These are phyloP conservation scores for Trichoderma atroviride DNA, from an alignment of 2,329 filamentous ascomycete species.

Conservation along the genomic window DNA sequence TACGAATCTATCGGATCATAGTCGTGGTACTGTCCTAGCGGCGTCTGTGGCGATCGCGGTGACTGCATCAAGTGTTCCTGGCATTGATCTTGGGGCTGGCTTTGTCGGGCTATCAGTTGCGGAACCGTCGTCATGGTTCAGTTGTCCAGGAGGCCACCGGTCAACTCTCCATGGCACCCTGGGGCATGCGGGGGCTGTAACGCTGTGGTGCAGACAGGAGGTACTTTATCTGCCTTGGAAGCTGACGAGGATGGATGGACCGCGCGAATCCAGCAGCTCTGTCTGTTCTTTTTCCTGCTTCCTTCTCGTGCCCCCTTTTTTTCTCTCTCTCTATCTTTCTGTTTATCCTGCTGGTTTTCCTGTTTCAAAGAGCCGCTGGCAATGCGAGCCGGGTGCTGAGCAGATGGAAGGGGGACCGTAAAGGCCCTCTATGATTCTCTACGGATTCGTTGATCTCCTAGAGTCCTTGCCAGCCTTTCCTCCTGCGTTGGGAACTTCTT, in stretches of 20 bases:
- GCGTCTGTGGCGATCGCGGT: neutral
- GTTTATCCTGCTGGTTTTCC: neutral
- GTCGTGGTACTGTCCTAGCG: neutral
- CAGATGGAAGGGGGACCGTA: constrained; percentile 18
- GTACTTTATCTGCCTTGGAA: neutral
- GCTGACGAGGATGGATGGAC: neutral
- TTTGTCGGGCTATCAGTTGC: constrained; percentile 6
- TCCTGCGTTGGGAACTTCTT: constrained; percentile 3
- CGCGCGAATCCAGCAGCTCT: neutral
- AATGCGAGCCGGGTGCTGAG: constrained; percentile 6
- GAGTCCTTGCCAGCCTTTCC: neutral
- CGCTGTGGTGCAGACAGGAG: constrained; percentile 11
- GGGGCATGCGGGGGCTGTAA: constrained; percentile 17
- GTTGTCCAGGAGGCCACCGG: constrained; percentile 20
- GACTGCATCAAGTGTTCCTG: constrained; percentile 13
- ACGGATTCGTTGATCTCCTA: constrained; percentile 12
- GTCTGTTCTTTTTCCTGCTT: neutral
- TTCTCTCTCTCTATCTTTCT: neutral
- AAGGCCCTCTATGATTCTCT: constrained; percentile 21
- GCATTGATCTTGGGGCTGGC: constrained; percentile 20
- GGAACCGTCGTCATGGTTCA: constrained; percentile 27
- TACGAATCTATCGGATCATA: constrained; percentile 35
- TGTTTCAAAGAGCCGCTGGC: constrained; percentile 1
- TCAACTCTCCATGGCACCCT: constrained; percentile 28
- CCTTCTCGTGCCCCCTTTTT: neutral